Conservation (phyloP, 768 basidiomycete genomes). For the Hypholoma sublateritium region DNA sequence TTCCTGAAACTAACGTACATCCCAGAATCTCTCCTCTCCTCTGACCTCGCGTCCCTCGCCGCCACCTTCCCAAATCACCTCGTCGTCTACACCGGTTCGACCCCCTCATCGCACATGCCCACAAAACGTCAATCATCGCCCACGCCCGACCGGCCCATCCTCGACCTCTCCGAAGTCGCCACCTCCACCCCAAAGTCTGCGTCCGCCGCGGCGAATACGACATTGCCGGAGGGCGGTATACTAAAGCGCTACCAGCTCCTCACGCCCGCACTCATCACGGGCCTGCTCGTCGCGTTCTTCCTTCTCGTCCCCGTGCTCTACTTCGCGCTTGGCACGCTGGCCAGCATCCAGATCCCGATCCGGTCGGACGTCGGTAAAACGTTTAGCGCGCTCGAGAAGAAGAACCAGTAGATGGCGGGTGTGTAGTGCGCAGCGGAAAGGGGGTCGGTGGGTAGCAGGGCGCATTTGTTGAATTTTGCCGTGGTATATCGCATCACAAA, state of each 20-base stretch:
- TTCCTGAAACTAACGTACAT: neutral
- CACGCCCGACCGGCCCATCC: conserved; percentile 23
- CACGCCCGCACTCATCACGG: conserved; percentile 70
- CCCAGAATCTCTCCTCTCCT: conserved; percentile 46
- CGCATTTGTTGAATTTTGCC: neutral
- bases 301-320: conserved; percentile 65
- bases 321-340: conserved; percentile 63
- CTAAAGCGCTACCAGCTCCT: conserved; percentile 75
- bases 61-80: conserved; percentile 58
- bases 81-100: conserved; percentile 63
- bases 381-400: conserved; percentile 69
- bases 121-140: conserved; percentile 39
- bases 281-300: conserved; percentile 65
- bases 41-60: conserved; percentile 49
- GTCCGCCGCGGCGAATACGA: conserved; percentile 29
- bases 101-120: conserved; percentile 26
- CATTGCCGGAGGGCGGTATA: conserved; percentile 53
- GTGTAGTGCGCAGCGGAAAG: neutral
- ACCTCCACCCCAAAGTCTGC: conserved; percentile 12
- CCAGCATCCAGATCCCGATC: conserved; percentile 73
- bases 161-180: conserved; percentile 15
- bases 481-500: neutral
- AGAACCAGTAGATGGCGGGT: conserved; percentile 56
- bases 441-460: neutral
- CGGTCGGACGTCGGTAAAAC: conserved; percentile 64